phyloP scores from a whole-genome alignment of 192 early-diverging fungal species.

The Neocallimastix lanati region DNA sequence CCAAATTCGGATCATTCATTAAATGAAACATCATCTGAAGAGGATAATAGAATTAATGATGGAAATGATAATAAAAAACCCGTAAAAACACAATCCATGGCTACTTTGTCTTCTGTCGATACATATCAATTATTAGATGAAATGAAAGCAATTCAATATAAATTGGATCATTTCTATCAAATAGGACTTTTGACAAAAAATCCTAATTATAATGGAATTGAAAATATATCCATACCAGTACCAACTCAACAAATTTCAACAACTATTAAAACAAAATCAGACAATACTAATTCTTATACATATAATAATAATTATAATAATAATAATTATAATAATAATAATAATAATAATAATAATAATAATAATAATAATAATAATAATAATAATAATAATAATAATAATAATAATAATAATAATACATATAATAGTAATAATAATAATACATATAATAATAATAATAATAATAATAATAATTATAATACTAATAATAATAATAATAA shows the following conservation, averaged over 20 bases:
- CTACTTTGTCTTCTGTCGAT: not conserved
- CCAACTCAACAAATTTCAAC: no score
- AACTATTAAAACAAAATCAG: no score
- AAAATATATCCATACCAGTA: no score
- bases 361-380: no score
- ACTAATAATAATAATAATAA: not conserved
- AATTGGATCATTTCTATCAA: not conserved
- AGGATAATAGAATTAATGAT: not conserved
- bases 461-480: not conserved
- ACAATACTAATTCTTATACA: no score
- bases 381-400: no score
- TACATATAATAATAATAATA: not conserved
- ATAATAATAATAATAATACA: no score
- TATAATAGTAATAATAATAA: not conserved
- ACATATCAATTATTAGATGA: not conserved
- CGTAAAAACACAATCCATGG: not conserved
- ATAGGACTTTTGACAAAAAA: not conserved
- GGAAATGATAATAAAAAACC: not conserved
- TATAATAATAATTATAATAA: no score
- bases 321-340: no score
- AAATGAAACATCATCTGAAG: no score
- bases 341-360: no score
- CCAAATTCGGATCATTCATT: no score
- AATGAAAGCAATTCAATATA: not conserved
- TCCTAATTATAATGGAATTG: not conserved